Evolutionary conservation across 768 basidiomycete genomes (phyloP).

Genomic region (Termitomyces sp.): DNA sequence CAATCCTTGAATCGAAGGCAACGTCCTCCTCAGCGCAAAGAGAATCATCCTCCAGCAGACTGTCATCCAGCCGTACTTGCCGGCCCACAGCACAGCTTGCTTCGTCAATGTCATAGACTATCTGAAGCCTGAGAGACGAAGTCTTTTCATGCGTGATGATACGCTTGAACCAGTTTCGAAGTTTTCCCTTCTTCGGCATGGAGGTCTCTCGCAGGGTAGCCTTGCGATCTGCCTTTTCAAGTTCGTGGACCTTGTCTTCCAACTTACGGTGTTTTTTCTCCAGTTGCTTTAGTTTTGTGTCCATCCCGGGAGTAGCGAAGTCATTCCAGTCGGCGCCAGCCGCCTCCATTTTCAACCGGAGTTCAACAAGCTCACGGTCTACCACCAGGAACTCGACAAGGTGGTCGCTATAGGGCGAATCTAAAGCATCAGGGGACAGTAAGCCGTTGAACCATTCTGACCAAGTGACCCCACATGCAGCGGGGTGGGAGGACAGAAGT

Average conservation of each 20-base stretch:
- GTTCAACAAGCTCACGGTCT: slow-evolving; percentile 22
- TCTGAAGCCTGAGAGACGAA: slow-evolving; percentile 25
- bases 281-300: slow-evolving; percentile 34
- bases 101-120: slow-evolving; percentile 36
- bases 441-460: slow-evolving; percentile 31
- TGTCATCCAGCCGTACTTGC: slow-evolving; percentile 22
- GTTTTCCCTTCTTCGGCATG: slow-evolving; percentile 35
- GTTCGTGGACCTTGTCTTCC: slow-evolving; percentile 27
- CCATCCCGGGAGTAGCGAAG: slow-evolving; percentile 18
- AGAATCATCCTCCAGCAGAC: neutral
- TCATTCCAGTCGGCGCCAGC: slow-evolving; percentile 12
- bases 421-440: slow-evolving; percentile 23
- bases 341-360: slow-evolving; percentile 14
- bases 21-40: slow-evolving; percentile 11
- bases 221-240: slow-evolving; percentile 18
- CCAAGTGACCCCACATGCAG: slow-evolving; percentile 24
- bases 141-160: slow-evolving; percentile 39
- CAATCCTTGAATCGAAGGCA: slow-evolving; percentile 30
- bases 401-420: slow-evolving; percentile 26
- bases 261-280: slow-evolving; percentile 37
- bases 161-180: slow-evolving; percentile 63
- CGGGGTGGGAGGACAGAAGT: slow-evolving; percentile 1
- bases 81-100: slow-evolving; percentile 33
- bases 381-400: slow-evolving; percentile 22
- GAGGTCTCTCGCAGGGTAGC: slow-evolving; percentile 19